Evolutionary conservation across 1,284 basidiomycete species (phyloP), one percentile per base, ranked within the genome.

Genomic region (Malassezia equina): DNA sequence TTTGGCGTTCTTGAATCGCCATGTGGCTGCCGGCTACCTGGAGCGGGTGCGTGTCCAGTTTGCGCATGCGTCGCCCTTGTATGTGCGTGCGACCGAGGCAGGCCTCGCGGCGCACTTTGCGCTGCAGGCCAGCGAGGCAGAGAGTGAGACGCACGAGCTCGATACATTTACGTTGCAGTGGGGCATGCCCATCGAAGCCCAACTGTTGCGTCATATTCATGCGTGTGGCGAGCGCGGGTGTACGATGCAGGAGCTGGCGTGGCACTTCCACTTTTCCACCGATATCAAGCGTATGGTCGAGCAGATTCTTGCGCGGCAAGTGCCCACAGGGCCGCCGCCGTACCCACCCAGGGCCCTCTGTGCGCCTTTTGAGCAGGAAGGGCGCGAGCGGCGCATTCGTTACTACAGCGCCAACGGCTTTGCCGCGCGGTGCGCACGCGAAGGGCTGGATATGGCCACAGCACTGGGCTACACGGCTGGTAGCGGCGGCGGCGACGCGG

Each of bases 261-360:
- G 17, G 24, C 34, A 29, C 25, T 41, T 52, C 5, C 24, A 32
- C n/a, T 50, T 43, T n/a, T 57, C 55, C 7, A 24, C 33, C 11
- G 55, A 57, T 17, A 36, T 57, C 8, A 51, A 52, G 50, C 55
- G 55, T 23, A 57, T 57, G 49, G 51, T 57, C 44, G 55, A 57
- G 39, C 42, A 47, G 43, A 51, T 57, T 31, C 49, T 57, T 15
- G 41, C 36, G 39, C 43, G 50, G 17, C 32, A 46, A 27, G 31
- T 34, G 25, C 23, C 41, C 4, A 13, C 31, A 15, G 32, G 33
- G n/a, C 17, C 49, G 27, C 43, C 49, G 25, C 54, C 54, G 6
- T 49, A 33, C 36, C 15, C 55, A 15, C 43, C 55, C n/a, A 29
- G 33, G 19, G 31, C 34, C 15, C 24, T 57, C 19, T 57, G 55